Conservation (phyloP, 352 stramenopile species). For the Aphanomyces stellatus region DNA sequence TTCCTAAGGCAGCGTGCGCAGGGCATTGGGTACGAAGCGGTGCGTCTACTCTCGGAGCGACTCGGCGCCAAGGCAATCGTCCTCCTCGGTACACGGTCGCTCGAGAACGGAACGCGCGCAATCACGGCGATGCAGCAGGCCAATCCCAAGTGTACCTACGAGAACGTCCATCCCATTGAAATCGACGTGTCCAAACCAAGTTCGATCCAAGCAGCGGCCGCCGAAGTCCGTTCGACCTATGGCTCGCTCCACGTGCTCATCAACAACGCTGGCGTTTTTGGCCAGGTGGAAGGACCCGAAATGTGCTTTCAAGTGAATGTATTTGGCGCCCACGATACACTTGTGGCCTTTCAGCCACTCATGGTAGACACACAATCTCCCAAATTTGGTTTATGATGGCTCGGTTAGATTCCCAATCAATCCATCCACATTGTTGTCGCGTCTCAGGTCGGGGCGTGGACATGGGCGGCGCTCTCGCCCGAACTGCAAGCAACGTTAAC, state of each 20-base stretch:
- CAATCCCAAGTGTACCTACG: neutral
- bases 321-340: conserved; percentile 10
- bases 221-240: neutral
- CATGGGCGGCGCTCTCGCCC: neutral
- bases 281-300: neutral
- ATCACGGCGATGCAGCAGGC: neutral
- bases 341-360: neutral
- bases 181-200: neutral
- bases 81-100: neutral
- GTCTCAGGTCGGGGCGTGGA: neutral
- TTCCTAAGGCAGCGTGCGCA: too few relatives aligned
- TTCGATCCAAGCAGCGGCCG: conserved; percentile 7
- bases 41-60: conserved; percentile 6
- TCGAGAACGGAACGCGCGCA: neutral
- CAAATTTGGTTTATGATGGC: neutral
- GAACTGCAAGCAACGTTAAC: neutral
- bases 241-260: neutral
- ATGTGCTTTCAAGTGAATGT: conserved; percentile 8
- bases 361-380: neutral
- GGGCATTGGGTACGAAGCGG: conserved; percentile 8
- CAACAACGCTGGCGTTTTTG: conserved; percentile 11
- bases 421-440: neutral
- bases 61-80: neutral
- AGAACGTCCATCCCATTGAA: neutral
- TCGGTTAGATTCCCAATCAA: neutral